These are phyloP conservation scores for Cyberlindnera mrakii DNA, from an alignment of 805 yeast genomes.

Conservation along the genomic window DNA sequence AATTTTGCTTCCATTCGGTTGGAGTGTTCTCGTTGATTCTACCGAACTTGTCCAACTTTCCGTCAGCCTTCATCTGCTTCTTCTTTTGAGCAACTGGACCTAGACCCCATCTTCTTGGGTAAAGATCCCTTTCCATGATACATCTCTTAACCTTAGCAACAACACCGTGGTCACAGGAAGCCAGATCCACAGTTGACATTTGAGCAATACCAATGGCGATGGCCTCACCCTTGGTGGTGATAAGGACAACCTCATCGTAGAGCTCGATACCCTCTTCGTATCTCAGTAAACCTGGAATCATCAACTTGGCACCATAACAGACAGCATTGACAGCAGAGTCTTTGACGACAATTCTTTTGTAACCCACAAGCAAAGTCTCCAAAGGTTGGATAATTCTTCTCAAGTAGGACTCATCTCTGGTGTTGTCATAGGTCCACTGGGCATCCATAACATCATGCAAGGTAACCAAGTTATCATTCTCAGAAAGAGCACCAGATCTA, in stretches of 20 bases:
- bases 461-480: constrained; percentile 87
- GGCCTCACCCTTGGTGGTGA: constrained; percentile 99
- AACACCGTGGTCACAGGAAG: constrained; percentile 96
- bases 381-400: constrained; percentile 92
- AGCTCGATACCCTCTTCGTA: constrained; percentile 97
- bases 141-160: constrained; percentile 99
- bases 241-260: constrained; percentile 94
- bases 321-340: constrained; percentile 97
- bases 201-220: constrained; percentile 98
- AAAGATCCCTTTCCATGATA: constrained; percentile 98
- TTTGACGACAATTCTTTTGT: constrained; percentile 92
- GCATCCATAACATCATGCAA: constrained; percentile 97
- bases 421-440: constrained; percentile 95
- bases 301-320: constrained; percentile 97
- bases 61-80: constrained; percentile 96
- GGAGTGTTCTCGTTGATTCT: constrained; percentile 93
- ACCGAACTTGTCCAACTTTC: constrained; percentile 94
- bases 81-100: constrained; percentile 98
- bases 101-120: constrained; percentile 99
- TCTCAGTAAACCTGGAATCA: constrained; percentile 97
- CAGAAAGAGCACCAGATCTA: constrained; percentile 92
- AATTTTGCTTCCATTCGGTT: constrained; percentile 80
- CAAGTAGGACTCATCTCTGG: constrained; percentile 92
- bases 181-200: constrained; percentile 96
- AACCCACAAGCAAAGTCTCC: constrained; percentile 88